Base-by-base conservation (phyloP, 2,329 filamentous ascomycete genomes). In the Colletotrichum viniferum region DNA sequence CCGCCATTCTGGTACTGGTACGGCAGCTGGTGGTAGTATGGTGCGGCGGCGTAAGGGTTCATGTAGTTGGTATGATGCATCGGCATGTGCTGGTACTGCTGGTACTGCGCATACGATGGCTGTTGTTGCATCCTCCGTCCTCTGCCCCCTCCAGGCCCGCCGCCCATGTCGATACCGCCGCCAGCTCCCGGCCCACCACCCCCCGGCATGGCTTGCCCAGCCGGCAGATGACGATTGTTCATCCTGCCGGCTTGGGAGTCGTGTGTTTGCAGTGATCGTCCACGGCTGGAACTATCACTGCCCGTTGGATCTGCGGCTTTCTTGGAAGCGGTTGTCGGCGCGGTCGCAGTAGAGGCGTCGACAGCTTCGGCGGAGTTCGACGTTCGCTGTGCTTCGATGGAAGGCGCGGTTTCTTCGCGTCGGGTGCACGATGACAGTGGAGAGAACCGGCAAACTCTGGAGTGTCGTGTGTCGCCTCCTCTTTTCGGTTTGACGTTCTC, bases 161-260 rank as follows among this genome's bases (percentile, higher is more conserved):
- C 79, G 73, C 79, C 83, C 81, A 84, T 83, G 75, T 83, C 82
- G 58, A 77, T 81, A 68, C 78, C 80, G 38, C 74, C 76, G 38
- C 61, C 75, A 55, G 67, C 73, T 69, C 76, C 78, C 52, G 64
- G 75, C 69, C 77, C 80, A 78, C 80, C 80, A 68, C 82, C 84
- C 82, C 86, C 87, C 81, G 87, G 88, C 86, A 91, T 89, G 84
- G 88, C 88, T 86, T 92, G 92, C 90, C 93, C 93, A 91, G 92
- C 92, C 91, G 92, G 92, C 92, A 94, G 92, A 93, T 93, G 92
- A 90, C 88, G 90, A 86, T 88, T 88, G 88, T 92, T 94, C 93
- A 95, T 95, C 92, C 90, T 94, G 91, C 91, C 92, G 91, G 90
- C 90, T 86, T 91, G 89, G 90, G 90, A 84, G 79, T 81, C 76